phyloP scores from a whole-genome alignment of 2,329 filamentous ascomycete genomes.

The Diaporthe caulivora region DNA sequence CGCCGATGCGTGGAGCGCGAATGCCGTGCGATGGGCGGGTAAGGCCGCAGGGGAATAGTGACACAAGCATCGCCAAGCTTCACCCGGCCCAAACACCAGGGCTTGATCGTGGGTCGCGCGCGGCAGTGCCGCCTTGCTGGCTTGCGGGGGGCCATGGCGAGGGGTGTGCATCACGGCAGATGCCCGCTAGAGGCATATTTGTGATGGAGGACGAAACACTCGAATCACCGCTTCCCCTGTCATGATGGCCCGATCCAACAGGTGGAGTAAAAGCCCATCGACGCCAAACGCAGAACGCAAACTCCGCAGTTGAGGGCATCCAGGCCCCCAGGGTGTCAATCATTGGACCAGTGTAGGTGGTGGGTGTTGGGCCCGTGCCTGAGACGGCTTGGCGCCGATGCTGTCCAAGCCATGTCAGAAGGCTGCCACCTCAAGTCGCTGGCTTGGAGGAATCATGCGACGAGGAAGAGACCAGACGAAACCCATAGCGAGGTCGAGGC shows the following conservation, averaged over 20 bases:
- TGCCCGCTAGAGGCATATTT: not conserved
- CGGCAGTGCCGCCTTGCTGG: not conserved
- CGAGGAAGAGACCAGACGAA: constrained; percentile 38
- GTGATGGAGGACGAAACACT: not conserved
- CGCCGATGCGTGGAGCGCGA: not conserved
- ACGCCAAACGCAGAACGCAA: not conserved
- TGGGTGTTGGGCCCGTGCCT: not conserved
- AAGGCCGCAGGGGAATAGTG: constrained; percentile 2
- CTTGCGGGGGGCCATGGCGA: not conserved
- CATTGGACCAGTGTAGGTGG: not conserved
- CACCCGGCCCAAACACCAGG: not conserved
- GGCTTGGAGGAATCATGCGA: constrained; percentile 32
- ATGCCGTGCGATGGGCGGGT: not conserved
- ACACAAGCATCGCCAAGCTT: constrained; percentile 24
- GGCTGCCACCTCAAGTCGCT: constrained; percentile 25
- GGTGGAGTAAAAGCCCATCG: not conserved
- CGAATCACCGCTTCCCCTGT: not conserved
- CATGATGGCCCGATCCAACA: not conserved
- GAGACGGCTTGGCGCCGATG: not conserved
- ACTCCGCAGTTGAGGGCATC: not conserved
- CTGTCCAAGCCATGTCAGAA: constrained; percentile 20
- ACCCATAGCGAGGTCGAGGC: not conserved
- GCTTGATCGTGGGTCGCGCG: not conserved
- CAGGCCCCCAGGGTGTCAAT: not conserved
- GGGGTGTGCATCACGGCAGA: not conserved